Evolutionary conservation across 2,329 filamentous ascomycete genomes (phyloP), one percentile per base, ranked within the genome.

Genomic region (Penicillium sp.): DNA sequence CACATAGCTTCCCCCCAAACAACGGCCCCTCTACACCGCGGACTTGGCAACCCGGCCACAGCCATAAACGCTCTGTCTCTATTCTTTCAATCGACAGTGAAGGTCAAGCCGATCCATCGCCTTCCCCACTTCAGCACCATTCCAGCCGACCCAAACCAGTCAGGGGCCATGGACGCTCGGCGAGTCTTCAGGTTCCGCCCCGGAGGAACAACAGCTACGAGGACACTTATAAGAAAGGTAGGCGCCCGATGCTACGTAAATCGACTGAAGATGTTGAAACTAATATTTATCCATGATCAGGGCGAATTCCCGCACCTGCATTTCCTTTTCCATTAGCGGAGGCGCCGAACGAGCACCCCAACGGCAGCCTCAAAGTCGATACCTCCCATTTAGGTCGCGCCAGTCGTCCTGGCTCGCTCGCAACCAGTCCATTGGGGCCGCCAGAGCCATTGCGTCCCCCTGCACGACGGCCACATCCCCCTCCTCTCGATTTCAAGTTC

Each of bases 151-250:
- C 80, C 48, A 81, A 84, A 49, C 82, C 84, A 18, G 69, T 67
- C 16, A 85, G 85, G 63, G 84, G 87, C 4, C 92, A 96, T 77
- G 85, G 81, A 45, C 83, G 92, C 49, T 91, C 91, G 36, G 85
- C 90, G 22, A 96, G 92, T 77, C 76, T 96, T 56, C 92, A 96
- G 71, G 88, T 93, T 61, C 70, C 85, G 59, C 79, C 86, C 44
- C 80, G 80, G 58, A 73, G 73, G 57, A 68, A 72, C 54, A 73
- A 74, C 52, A 66, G 71, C 31, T 73, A 73, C 62, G 75, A 75
- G 50, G 75, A 74, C 39, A 59, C 69, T 21, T 67, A 69, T 40
- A 57, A 65, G 54, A 74, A 75, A 69, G 73, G 78, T 78, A 74
- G 40, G 9, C 14, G 7, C 5, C 31, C 9, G 10, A 24, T 2